These are phyloP conservation scores for Malania oleifera DNA, from an alignment of 164 flowering plant genomes.

Conservation along the genomic window DNA sequence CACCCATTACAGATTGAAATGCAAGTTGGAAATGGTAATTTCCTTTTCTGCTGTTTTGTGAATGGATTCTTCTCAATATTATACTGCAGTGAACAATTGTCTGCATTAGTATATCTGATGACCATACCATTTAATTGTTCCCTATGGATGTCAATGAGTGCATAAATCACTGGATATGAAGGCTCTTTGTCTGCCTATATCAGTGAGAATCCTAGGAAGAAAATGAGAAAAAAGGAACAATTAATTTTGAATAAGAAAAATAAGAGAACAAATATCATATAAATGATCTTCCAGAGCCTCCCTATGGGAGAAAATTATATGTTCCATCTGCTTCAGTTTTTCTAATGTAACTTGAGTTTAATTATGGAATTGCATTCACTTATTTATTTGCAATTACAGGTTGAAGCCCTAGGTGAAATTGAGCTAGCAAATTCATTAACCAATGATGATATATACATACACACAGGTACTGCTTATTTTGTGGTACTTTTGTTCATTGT, in stretches of 20 bases:
- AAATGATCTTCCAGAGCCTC: too few relatives aligned
- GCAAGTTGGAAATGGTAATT: slow-evolving; percentile 83
- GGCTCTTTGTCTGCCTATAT: background rate
- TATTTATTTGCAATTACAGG: slow-evolving; percentile 36
- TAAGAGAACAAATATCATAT: too few relatives aligned
- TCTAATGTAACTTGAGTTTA: too few relatives aligned
- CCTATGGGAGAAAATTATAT: too few relatives aligned
- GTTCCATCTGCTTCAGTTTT: too few relatives aligned
- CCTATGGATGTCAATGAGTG: background rate
- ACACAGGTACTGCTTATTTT: slow-evolving; percentile 55
- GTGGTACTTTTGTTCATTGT: background rate
- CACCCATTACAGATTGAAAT: slow-evolving; percentile 68
- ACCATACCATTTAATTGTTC: background rate
- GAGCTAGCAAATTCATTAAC: slow-evolving; percentile 82
- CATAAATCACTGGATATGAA: background rate
- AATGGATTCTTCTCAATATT: background rate
- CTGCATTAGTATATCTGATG: background rate
- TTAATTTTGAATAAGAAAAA: too few relatives aligned
- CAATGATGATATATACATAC: slow-evolving; percentile 38
- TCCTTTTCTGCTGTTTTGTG: slow-evolving; percentile 1
- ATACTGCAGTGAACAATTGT: background rate
- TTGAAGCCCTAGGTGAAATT: slow-evolving; percentile 88
- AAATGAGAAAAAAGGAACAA: too few relatives aligned
- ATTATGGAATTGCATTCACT: background rate
- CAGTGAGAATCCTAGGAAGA: too few relatives aligned